Evolutionary conservation across 2,329 filamentous ascomycete genomes (phyloP), one percentile per base, ranked within the genome.

Genomic region (Raffaelea deltoideospora): DNA sequence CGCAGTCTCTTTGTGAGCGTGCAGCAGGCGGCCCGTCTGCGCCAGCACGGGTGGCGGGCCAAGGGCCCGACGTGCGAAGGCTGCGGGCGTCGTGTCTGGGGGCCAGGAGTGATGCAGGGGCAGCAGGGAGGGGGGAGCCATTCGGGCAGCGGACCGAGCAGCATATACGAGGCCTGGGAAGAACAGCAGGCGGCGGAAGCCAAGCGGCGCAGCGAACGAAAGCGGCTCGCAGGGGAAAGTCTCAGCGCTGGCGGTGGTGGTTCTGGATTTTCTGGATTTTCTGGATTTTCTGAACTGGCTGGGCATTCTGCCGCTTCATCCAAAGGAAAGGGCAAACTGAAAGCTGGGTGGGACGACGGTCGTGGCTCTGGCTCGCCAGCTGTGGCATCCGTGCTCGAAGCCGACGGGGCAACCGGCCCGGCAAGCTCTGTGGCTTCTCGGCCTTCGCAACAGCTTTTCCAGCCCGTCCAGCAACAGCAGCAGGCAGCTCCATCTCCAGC

Each of bases 1-100:
- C 79, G 85, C 46, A 90, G 90, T 49, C 67, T 94, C 6, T 98
- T 96, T 49, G 72, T 80, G 29, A 79, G 83, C 44, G 84, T 98
- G 26, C 66, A 76, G 31, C 72, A 82, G 46, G 78, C 85, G 5
- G 74, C 81, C 8, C 66, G 71, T 37, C 68, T 90, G 6, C 69
- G 90, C 3, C 80, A 87, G 54, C 74, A 77, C 20, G 92, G 90
- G 1, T 98, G 90, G 90, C 69, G 88, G 34, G 86, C 90, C 0
- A 68, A 79, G 23, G 80, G 85, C 0, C 87, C 88, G 37, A 79
- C 79, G 0, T 98, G 92, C 52, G 88, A 95, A 56, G 77, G 76
- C 1, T 98, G 92, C 48, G 77, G 78, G 33, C 72, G 72, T 33
- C 68, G 87, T 7, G 71, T 86, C 2, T 98, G 90, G 88, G 92